Conservation (phyloP, 2,329 filamentous ascomycete species). For the Trichophyton equinum region DNA sequence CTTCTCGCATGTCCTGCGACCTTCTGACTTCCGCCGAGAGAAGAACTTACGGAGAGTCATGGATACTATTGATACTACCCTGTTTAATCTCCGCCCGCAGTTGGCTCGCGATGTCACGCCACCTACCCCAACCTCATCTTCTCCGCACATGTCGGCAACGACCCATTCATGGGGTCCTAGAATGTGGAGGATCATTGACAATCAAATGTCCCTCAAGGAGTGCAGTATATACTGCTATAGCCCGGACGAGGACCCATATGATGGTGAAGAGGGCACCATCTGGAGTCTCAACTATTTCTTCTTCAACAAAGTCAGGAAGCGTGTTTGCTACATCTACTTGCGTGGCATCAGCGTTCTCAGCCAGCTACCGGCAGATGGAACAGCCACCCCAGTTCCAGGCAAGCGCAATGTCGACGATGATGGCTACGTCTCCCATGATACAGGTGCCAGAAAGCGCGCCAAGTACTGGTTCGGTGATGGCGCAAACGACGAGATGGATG, state of each 20-base stretch:
- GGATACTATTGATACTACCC: constrained; percentile 72
- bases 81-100: constrained; percentile 71
- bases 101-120: constrained; percentile 30
- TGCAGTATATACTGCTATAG: constrained; percentile 85
- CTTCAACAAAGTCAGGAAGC: constrained; percentile 84
- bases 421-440: constrained; percentile 37
- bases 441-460: constrained; percentile 64
- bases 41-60: constrained; percentile 68
- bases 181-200: constrained; percentile 86
- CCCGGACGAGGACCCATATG: constrained; percentile 80
- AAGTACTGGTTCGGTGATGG: constrained; percentile 75
- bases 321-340: constrained; percentile 87
- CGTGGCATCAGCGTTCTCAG: constrained; percentile 63
- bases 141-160: constrained; percentile 38
- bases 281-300: constrained; percentile 97
- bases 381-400: constrained; percentile 31
- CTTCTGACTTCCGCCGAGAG: constrained; percentile 80
- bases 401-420: constrained; percentile 37
- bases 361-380: constrained; percentile 49
- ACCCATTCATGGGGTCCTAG: constrained; percentile 67
- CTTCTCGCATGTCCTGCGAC: constrained; percentile 82
- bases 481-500: constrained; percentile 32
- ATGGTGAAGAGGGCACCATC: constrained; percentile 83
- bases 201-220: constrained; percentile 83
- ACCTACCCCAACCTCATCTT: constrained; percentile 31